These are phyloP conservation scores for Pythium aquatile DNA, from an alignment of 352 stramenopile species.

Conservation along the genomic window DNA sequence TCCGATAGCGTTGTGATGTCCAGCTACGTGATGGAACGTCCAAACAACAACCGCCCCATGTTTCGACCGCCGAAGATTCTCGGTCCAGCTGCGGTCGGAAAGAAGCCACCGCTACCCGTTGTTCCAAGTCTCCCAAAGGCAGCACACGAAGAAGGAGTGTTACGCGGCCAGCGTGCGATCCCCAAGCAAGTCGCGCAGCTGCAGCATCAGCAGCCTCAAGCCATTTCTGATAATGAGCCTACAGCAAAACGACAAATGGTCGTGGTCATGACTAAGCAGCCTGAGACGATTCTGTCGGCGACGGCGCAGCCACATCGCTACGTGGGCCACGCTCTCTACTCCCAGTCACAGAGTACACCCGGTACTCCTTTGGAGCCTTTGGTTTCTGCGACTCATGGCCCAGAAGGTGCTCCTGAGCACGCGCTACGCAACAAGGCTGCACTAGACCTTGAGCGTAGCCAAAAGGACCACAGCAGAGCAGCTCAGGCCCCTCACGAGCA, in stretches of 20 bases:
- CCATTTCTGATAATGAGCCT: not conserved
- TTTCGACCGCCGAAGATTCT: conserved; percentile 7
- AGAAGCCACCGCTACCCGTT: not conserved
- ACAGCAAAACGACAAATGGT: not conserved
- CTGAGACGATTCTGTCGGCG: not conserved
- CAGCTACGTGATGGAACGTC: conserved; percentile 19
- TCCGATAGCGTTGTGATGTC: conserved; percentile 26
- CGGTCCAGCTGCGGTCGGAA: not conserved
- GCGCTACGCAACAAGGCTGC: conserved; percentile 12
- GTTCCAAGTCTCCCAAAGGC: not conserved
- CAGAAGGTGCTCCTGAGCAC: conserved; percentile 1
- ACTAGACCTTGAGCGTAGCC: not conserved
- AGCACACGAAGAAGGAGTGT: not conserved
- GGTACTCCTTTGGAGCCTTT: not conserved
- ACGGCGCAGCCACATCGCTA: conserved; percentile 1
- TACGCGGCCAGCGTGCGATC: not conserved
- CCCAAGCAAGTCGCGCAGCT: not conserved
- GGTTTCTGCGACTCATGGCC: not conserved
- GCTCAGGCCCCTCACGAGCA: not conserved
- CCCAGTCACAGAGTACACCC: not conserved
- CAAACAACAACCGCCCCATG: not conserved
- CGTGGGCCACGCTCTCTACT: not conserved
- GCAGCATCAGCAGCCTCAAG: not conserved
- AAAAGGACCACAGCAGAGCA: not conserved
- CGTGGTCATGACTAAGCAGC: not conserved